Evolutionary conservation across 805 yeast species (phyloP), one percentile per base, ranked within the genome.

Genomic region (Myxozyma monticola): DNA sequence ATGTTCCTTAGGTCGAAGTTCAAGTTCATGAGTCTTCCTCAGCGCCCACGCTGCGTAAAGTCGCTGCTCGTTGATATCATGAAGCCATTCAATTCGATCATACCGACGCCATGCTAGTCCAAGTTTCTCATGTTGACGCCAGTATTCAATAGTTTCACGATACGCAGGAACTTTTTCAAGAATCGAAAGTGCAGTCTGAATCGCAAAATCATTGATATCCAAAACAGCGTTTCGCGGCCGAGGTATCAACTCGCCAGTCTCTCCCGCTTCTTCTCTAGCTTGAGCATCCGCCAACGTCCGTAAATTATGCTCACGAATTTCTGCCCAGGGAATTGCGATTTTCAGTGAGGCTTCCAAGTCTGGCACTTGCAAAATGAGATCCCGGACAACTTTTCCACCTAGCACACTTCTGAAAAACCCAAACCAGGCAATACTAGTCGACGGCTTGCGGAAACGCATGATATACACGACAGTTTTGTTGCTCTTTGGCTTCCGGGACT

Each of bases 11-110:
- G 45, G 73, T 36, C 95, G 71, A 18, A 85, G 65, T 62, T 89
- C 91, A n/a, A 89, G 63, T 35, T 71, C 73, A 61, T 78, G 80
- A 8, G 77, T 72, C 49, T 64, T 66, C 53, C 61, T 64, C 63
- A 74, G 71, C 5, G 71, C 72, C 71, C 76, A 72, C 2, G 71
- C 67, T 8, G 76, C 72, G 25, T 71, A 71, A 15, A 81, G 49
- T 5, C 76, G 62, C 18, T 70, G 63, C 37, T 74, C 72, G 31
- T 67, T 68, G 20, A 73, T 71, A 15, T 77, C 80, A 46, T 75
- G 67, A 8, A 78, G 61, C 88, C 88, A 84, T 59, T 88, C 93
- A 6, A 89, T 62, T 37, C 90, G 70, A 65, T 89, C 96, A 63
- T 83, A 86, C 46, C 78, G 71, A 51, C 80, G 80, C 74, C 83